phyloP scores from a whole-genome alignment of 352 stramenopile genomes.

The Aphanomyces stellatus region DNA sequence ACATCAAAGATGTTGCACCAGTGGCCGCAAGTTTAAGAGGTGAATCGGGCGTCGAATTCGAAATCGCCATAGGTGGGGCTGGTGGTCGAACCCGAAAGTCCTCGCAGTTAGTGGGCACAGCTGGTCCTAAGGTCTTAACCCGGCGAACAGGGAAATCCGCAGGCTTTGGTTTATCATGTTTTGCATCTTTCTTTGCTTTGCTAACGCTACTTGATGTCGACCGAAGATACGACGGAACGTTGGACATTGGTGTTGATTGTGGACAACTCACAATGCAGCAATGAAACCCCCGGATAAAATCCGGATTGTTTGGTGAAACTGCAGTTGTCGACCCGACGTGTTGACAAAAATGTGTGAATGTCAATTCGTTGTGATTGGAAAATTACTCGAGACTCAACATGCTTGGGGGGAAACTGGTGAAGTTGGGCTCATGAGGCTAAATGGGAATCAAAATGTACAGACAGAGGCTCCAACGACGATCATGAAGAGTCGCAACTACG shows the following conservation, averaged over 20 bases:
- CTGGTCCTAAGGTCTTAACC: background rate
- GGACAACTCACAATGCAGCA: background rate
- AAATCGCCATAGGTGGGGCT: background rate
- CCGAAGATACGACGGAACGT: conserved; percentile 10
- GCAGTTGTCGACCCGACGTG: too few relatives aligned
- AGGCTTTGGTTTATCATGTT: background rate
- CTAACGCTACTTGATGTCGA: conserved; percentile 16
- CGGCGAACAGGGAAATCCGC: conserved; percentile 2
- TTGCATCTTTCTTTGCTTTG: conserved; percentile 9
- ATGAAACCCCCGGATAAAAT: too few relatives aligned
- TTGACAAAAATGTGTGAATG: too few relatives aligned
- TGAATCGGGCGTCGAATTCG: background rate
- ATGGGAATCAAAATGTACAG: too few relatives aligned
- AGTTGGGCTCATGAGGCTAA: too few relatives aligned
- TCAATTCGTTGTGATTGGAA: too few relatives aligned
- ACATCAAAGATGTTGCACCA: background rate
- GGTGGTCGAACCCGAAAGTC: conserved; percentile 7
- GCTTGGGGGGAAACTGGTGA: too few relatives aligned
- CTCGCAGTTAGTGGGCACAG: background rate
- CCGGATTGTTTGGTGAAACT: too few relatives aligned
- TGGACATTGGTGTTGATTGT: background rate
- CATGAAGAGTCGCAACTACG: too few relatives aligned
- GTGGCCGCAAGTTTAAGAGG: background rate
- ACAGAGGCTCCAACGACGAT: too few relatives aligned
- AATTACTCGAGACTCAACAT: too few relatives aligned